These are phyloP conservation scores for Hyaloscypha bicolor DNA, from an alignment of 495 filamentous ascomycete genomes.

Conservation along the genomic window DNA sequence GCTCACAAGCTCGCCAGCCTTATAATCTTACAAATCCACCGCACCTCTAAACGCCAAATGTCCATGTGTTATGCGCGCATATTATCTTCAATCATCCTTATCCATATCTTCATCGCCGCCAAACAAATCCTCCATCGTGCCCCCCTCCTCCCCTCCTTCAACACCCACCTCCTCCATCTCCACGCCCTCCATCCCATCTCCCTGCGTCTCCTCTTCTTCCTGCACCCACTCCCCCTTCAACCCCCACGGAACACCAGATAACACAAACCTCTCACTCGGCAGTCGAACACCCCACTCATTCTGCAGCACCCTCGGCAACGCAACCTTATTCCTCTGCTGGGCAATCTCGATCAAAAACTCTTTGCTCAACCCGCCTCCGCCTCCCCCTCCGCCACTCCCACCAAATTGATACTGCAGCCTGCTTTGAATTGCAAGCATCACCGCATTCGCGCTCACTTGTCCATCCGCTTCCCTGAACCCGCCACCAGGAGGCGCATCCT, in stretches of 20 bases:
- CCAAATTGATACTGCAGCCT: constrained; percentile 55
- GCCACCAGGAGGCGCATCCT: constrained; percentile 45
- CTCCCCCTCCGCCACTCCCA: constrained; percentile 45
- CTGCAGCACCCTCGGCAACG: constrained; percentile 69
- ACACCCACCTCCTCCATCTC: constrained; percentile 61
- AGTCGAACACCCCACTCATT: constrained; percentile 82
- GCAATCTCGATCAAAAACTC: constrained; percentile 87
- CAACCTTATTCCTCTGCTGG: constrained; percentile 77
- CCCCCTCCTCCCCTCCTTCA: constrained; percentile 33
- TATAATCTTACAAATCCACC: background rate
- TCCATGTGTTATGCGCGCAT: background rate
- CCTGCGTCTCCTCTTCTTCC: constrained; percentile 54
- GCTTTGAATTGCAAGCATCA: constrained; percentile 51
- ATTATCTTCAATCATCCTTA: constrained; percentile 15
- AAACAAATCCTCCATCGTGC: constrained; percentile 35
- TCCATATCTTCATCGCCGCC: constrained; percentile 30
- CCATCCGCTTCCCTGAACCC: constrained; percentile 46
- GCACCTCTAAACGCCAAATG: background rate
- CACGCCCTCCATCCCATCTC: constrained; percentile 54
- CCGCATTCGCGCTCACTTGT: constrained; percentile 49
- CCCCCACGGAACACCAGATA: constrained; percentile 83
- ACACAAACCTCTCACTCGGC: constrained; percentile 88
- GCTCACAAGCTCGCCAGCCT: background rate
- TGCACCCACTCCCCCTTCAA: constrained; percentile 75
- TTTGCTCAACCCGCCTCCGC: constrained; percentile 60